Evolutionary conservation across 1,139 yeast genomes (phyloP).

Genomic region (Candida sanyaensis): DNA sequence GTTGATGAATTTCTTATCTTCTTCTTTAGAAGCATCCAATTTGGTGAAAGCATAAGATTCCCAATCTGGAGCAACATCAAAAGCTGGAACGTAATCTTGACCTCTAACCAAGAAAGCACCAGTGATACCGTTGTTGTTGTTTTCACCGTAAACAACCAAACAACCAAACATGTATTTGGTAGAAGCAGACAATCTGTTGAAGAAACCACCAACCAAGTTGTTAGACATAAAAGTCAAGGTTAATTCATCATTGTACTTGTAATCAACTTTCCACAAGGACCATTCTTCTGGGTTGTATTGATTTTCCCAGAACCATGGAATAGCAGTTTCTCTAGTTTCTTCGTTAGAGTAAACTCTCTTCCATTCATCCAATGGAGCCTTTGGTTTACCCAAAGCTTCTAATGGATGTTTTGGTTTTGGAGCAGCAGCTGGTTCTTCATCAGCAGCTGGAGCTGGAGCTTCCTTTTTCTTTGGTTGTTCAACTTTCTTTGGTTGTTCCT

Average conservation of each 20-base stretch:
- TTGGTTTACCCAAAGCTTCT: constrained; percentile 76
- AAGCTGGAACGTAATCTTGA: constrained; percentile 86
- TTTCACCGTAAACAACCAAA: constrained; percentile 95
- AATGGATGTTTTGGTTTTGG: constrained; percentile 92
- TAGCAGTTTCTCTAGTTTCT: constrained; percentile 91
- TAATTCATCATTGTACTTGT: constrained; percentile 97
- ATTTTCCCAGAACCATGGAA: constrained; percentile 97
- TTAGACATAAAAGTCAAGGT: constrained; percentile 97
- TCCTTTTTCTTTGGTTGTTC: constrained; percentile 21
- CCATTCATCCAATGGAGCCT: constrained; percentile 85
- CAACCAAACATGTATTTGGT: constrained; percentile 93
- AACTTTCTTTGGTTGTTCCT: constrained; percentile 26
- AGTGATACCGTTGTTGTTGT: constrained; percentile 96
- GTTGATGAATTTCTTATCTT: constrained; percentile 41
- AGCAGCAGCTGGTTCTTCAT: constrained; percentile 35
- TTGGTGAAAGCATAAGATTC: constrained; percentile 59
- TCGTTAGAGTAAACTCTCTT: constrained; percentile 96
- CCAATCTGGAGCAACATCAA: constrained; percentile 99
- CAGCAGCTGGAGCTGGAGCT: constrained; percentile 43
- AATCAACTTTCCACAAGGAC: constrained; percentile 94
- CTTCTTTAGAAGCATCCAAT: constrained; percentile 41
- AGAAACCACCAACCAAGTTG: constrained; percentile 98
- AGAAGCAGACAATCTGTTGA: constrained; percentile 91
- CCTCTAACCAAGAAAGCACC: constrained; percentile 97
- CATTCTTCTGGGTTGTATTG: constrained; percentile 90